Base-by-base conservation (phyloP, 345 rosid species). In the Noccaea bulbosa region DNA sequence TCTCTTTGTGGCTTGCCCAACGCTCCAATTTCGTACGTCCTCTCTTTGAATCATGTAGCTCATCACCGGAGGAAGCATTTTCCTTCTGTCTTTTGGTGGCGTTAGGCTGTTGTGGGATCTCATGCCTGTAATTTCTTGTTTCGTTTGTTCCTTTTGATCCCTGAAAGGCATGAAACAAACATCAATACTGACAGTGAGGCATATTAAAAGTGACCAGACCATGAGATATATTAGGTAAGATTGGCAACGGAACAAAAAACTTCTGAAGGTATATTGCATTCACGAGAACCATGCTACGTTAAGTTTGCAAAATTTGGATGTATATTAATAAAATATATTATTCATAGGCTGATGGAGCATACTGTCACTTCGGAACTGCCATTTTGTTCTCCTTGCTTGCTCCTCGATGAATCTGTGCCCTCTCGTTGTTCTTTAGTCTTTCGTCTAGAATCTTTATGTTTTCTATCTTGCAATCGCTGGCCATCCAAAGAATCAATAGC, bases 1-100 rank as follows among this genome's bases (percentile, higher is more conserved):
- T 85, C 85, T 92, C 96, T 77, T 80, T 86, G 60, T 94, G 96
- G 88, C 97, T 94, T 2, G 88, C 82, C 99, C 99, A 94, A 14
- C 92, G 93, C 77, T 94, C 99, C 78, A 92, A 61, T 77, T 92
- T 89, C 24, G 96, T 86, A 48, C 92, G 92, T 47, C 99, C 97
- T 74, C 86, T 84, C 81, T 81, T 88, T 15, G 90, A 85, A 65
- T 87, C 89, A 69, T 78, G 87, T 49, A 75, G 92, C 71, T 94
- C 98, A 39, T 89, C 97, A 61, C 91, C 97, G 3, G 93, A 81
- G 58, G 87, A 84, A 76, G 78, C 84, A 56, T 81, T 89, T 75
- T 84, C 89, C 73, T 62, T 85, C 53, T 61, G 82, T 71, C 82
- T 87, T 76, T 81, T 84, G 69, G 87, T 74, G 62, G 87, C 39